Evolutionary conservation across 2,329 filamentous ascomycete species (phyloP).

Genomic region (Aspergillus carbonarius): DNA sequence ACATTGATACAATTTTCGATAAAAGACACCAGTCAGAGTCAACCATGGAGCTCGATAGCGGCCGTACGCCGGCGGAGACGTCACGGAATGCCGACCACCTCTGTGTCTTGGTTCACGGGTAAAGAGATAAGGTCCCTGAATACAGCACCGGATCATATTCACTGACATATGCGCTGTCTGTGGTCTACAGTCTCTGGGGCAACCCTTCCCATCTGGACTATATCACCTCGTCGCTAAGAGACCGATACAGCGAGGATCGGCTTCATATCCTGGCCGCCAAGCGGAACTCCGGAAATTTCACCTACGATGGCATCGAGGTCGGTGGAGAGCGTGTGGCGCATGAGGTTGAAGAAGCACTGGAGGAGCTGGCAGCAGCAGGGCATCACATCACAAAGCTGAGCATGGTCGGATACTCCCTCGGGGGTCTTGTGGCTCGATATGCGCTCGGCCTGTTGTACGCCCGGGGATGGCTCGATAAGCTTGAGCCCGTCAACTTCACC

Average conservation of each 20-base stretch:
- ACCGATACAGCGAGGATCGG: conserved; percentile 49
- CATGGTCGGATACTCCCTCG: conserved; percentile 84
- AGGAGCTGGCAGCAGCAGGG: conserved; percentile 58
- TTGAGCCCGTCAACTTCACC: conserved; percentile 89
- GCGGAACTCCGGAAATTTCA: conserved; percentile 58
- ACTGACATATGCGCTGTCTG: neutral
- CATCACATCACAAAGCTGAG: conserved; percentile 78
- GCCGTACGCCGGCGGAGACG: conserved; percentile 1
- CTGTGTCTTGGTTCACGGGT: conserved; percentile 64
- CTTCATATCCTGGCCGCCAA: conserved; percentile 58
- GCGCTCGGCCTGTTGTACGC: conserved; percentile 79
- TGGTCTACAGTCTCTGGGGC: conserved; percentile 55
- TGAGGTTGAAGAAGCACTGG: conserved; percentile 62
- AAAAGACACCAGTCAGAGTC: neutral
- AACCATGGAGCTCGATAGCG: conserved; percentile 10
- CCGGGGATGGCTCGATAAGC: conserved; percentile 72
- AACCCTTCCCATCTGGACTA: conserved; percentile 59
- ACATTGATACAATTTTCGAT: neutral
- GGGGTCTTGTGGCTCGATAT: conserved; percentile 83
- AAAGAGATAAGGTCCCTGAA: conserved; percentile 26
- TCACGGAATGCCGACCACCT: conserved; percentile 50
- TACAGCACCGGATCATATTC: neutral
- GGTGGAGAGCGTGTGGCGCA: conserved; percentile 65
- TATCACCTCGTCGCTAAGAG: conserved; percentile 52
- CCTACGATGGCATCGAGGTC: conserved; percentile 67